Evolutionary conservation across 1,284 basidiomycete species (phyloP), one percentile per base, ranked within the genome.

Genomic region (Ceratobasidium theobromae): DNA sequence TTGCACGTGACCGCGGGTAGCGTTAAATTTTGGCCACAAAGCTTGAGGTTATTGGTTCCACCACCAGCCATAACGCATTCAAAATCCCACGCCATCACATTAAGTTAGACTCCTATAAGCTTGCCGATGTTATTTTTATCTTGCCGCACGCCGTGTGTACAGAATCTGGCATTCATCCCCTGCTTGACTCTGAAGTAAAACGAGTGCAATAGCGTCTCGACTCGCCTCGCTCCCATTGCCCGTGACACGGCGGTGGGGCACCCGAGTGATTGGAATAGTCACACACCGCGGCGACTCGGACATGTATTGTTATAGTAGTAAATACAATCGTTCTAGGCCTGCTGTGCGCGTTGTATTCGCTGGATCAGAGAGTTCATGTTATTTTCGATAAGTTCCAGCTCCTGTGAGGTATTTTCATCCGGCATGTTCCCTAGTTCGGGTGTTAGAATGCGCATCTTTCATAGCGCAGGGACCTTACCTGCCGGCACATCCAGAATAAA

Each of bases 401-500:
- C 84, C 32, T 80, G 81, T 0, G 82, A 76, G 0, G 81, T 82
- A 52, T 94, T 95, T 58, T 83, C 80, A 70, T 95, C 91, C 60
- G 78, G 81, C 79, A 86, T 86, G 62, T 84, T 86, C 1, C 90
- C 88, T 62, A 80, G 72, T 0, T 14, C 6, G 27, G 30, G 4
- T 8, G 27, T 21, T 46, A 25, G 52, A n/a, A 38, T 57, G 48
- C 23, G 41, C 38, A 32, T 38, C 14, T 32, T 32, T 25, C 27
- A 12, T 16, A 25, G 33, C n/a, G 45, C 30, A 30, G 49, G 33
- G 23, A 11, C 33, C 75, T 67, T 58, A 76, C 76, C 74, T 28
- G 71, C 64, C 0, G 86, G 83, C 0, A 94, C 84, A 69, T 93
- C 90, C 35, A 95, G 79, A 0, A 83, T 87, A 73, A 94, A 95